phyloP scores from a whole-genome alignment of 495 filamentous ascomycete species.

The Podospora didyma region DNA sequence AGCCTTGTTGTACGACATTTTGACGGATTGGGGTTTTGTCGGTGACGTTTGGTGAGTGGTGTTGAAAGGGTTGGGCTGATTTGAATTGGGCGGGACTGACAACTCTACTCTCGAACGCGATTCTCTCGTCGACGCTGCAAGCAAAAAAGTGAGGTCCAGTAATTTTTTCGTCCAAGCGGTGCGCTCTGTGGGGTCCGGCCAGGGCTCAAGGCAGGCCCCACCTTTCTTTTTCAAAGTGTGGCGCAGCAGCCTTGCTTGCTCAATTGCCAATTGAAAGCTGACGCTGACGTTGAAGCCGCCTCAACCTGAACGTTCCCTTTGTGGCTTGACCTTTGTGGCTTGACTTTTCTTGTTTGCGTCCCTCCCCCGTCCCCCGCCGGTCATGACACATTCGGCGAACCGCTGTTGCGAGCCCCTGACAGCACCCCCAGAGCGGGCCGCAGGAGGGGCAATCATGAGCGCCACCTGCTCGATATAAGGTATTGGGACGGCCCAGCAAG shows the following conservation, averaged over 20 bases:
- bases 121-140: constrained; percentile 51
- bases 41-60: constrained; percentile 13
- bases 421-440: not conserved
- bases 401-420: not conserved
- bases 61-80: constrained; percentile 13
- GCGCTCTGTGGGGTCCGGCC: not conserved
- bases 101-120: constrained; percentile 61
- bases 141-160: constrained; percentile 41
- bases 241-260: not conserved
- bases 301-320: too few species aligned
- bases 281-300: too few species aligned
- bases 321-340: too few species aligned
- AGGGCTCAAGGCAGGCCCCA: constrained; percentile 8
- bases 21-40: constrained; percentile 35
- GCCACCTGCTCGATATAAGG: not conserved
- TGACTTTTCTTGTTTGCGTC: too few species aligned
- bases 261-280: too few species aligned
- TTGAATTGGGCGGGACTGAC: constrained; percentile 5
- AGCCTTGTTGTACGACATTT: constrained; percentile 92
- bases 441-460: not conserved
- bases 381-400: constrained; percentile 36
- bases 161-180: constrained; percentile 3
- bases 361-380: not conserved
- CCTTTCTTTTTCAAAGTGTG: constrained; percentile 1
- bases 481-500: too few species aligned